Base-by-base conservation (phyloP, 2,329 filamentous ascomycete species). In the Cytospora piceicola region DNA sequence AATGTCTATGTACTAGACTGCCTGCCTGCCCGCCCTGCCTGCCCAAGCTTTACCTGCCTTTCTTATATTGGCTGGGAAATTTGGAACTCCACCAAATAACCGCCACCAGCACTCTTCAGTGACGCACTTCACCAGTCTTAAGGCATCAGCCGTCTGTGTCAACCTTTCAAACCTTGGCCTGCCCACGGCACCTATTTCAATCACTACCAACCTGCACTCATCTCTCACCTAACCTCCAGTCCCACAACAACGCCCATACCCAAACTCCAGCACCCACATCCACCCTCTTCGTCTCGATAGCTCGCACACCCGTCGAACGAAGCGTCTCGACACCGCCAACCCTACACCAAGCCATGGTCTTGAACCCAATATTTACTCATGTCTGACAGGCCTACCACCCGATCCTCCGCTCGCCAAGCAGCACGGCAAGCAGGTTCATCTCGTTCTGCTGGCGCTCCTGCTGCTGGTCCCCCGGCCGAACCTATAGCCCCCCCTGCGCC, bases 341-440 rank as follows among this genome's bases (percentile, higher is more conserved):
- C 52, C 60, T 61, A 59, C 61, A 69, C 68, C 73, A 65, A 66
- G 63, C 32, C 12, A 68, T 68, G 65, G 51, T 58, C 46, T 27
- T 52, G 46, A 62, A 49, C 17, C 71, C 70, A 68, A 60, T 70
- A 74, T 76, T 77, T 77, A 90, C 92, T 94, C 89, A 97, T 97
- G 93, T 92, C 89, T 87, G 97, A 94, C 58, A 68, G 64, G 56
- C 64, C 63, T 92, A 89, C 95, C 75, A 97, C 94, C 85, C 93
- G 94, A 84, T 95, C 94, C 75, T 90, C 94, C 79, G 91, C 94
- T 83, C 93, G 93, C 84, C 89, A 92, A 87, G 92, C 92, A 82
- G 90, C 92, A 77, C 87, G 79, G 76, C 82, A 82, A 75, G 80
- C 81, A 80, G 81, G 80, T 72, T 80, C 81, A 74, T 76, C 81